Base-by-base conservation (phyloP, 139 green algal genomes). In the Picochlorum sp. region DNA sequence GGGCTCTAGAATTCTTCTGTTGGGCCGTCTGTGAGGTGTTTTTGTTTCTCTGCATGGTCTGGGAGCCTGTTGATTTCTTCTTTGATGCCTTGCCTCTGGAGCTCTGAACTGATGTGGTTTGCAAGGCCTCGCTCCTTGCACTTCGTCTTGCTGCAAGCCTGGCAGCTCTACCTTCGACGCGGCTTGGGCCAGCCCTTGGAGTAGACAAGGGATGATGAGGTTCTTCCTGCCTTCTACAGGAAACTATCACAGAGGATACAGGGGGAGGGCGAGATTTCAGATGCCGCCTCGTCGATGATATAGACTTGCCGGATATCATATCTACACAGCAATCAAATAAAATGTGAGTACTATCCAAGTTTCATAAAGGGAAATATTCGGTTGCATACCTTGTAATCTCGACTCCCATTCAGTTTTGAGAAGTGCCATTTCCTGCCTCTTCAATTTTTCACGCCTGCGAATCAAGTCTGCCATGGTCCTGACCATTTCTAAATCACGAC, bases 391-490 rank as follows among this genome's bases (percentile, higher is more conserved):
- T 26, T 41, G 34, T 23, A 66, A 56, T n/a, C 61, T n/a, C 15
- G 58, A 60, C 5, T 59, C 71, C 65, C 52, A 72, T 69, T 74
- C 61, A 57, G 75, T 45, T 24, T 64, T 62, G 50, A 69, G 69
- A n/a, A 75, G 32, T 44, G 66, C 47, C 46, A 78, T 52, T 62
- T 74, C 69, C 1, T 64, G 74, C 51, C 47, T 52, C 57, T 77
- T 81, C 18, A 79, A 59, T 68, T 75, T 79, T 65, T 83, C 76
- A 3, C 76, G 61, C 47, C 72, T 58, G 24, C 69, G 69, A 28
- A 74, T 64, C 34, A 79, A 75, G 61, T 83, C 76, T 4, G 76
- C 76, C 64, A 83, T 62, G 32, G 71, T 82, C 30, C 76, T 64
- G 4, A 66, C 60, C 7, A 49, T 24, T 54, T 83, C 76, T 18